These are phyloP conservation scores for Ceratocystis colombiana DNA, from an alignment of 2,329 filamentous ascomycete species.

Conservation along the genomic window DNA sequence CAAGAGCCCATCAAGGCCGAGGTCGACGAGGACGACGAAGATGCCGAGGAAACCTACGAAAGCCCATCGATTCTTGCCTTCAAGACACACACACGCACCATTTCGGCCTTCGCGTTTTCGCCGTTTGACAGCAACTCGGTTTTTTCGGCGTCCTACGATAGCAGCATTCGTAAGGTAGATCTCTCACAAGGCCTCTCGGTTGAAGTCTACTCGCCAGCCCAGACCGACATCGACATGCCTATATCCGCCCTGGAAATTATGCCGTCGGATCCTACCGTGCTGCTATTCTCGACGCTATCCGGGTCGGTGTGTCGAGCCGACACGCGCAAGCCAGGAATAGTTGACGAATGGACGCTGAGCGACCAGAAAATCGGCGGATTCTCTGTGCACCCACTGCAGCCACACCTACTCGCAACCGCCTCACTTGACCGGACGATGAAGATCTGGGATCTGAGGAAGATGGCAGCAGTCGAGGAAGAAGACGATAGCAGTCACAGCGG, in stretches of 20 bases:
- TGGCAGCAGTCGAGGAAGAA: slow-evolving; percentile 52
- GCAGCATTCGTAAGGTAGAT: slow-evolving; percentile 78
- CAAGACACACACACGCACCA: slow-evolving; percentile 82
- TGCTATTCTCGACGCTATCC: slow-evolving; percentile 81
- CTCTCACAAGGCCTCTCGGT: slow-evolving; percentile 67
- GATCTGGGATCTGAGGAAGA: slow-evolving; percentile 83
- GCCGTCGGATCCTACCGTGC: slow-evolving; percentile 54
- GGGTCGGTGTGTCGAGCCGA: slow-evolving; percentile 77
- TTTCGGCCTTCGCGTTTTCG: slow-evolving; percentile 72
- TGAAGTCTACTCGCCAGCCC: slow-evolving; percentile 68
- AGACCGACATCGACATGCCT: slow-evolving; percentile 60
- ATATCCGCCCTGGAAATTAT: slow-evolving; percentile 79
- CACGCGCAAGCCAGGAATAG: slow-evolving; percentile 31
- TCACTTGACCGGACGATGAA: slow-evolving; percentile 82
- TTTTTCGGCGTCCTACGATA: slow-evolving; percentile 85
- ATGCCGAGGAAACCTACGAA: slow-evolving; percentile 55
- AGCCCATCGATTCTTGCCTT: slow-evolving; percentile 79
- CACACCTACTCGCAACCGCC: slow-evolving; percentile 78
- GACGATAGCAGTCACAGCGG: slow-evolving; percentile 37
- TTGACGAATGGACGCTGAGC: slow-evolving; percentile 53
- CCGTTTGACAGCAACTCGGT: slow-evolving; percentile 62
- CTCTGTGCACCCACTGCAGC: slow-evolving; percentile 65
- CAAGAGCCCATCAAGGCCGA: slow-evolving; percentile 45
- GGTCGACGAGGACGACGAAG: slow-evolving; percentile 50
- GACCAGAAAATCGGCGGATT: slow-evolving; percentile 97